phyloP scores from a whole-genome alignment of 306 rosid genomes.

The Cercis canadensis region DNA sequence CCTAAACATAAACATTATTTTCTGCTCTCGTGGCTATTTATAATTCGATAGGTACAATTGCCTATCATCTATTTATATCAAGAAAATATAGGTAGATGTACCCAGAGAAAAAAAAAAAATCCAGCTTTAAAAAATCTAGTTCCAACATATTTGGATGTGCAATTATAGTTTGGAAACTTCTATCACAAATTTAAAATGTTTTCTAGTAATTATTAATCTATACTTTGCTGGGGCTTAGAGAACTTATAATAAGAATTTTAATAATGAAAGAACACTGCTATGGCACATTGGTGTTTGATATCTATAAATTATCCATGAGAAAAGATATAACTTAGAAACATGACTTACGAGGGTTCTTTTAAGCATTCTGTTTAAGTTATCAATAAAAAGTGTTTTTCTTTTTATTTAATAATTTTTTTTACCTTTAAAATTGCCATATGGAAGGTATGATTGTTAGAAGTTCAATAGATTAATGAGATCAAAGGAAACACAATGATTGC shows the following conservation, averaged over 20 bases:
- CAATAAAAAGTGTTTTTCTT: slow-evolving; percentile 49
- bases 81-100: slow-evolving; percentile 30
- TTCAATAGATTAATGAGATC: slow-evolving; percentile 43
- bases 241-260: slow-evolving; percentile 41
- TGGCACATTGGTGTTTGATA: slow-evolving; percentile 49
- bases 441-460: slow-evolving; percentile 48
- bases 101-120: slow-evolving; percentile 23
- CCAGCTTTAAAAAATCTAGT: slow-evolving; percentile 42
- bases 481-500: slow-evolving; percentile 46
- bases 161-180: slow-evolving; percentile 56
- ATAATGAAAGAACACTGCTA: slow-evolving; percentile 43
- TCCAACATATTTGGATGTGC: slow-evolving; percentile 86
- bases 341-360: slow-evolving; percentile 41
- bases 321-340: no score
- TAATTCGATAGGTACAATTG: slow-evolving; percentile 24
- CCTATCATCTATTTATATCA: slow-evolving; percentile 17
- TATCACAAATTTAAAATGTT: slow-evolving; percentile 43
- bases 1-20: slow-evolving; percentile 4
- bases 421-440: slow-evolving; percentile 40
- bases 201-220: slow-evolving; percentile 45
- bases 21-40: slow-evolving; percentile 9
- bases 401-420: slow-evolving; percentile 33
- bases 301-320: slow-evolving; percentile 21
- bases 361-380: slow-evolving; percentile 49
- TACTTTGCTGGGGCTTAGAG: slow-evolving; percentile 48